phyloP scores from a whole-genome alignment of 2,329 filamentous ascomycete species.

The Aspergillus felis region DNA sequence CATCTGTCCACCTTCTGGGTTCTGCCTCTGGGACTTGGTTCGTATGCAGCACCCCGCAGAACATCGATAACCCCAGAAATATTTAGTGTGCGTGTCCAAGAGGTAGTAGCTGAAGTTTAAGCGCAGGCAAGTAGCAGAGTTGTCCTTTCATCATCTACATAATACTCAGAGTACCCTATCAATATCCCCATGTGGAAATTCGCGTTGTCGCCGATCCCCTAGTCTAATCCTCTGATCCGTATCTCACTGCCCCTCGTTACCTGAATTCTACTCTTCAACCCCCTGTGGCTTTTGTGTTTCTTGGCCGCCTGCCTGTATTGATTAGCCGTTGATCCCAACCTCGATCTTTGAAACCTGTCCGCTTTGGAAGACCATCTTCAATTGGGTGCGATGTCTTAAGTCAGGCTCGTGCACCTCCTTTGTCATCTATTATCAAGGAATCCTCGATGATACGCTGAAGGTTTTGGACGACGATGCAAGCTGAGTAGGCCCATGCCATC shows the following conservation, averaged over 20 bases:
- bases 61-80: background rate
- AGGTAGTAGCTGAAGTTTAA: background rate
- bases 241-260: background rate
- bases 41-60: background rate
- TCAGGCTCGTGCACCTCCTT: slow-evolving; percentile 1
- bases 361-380: background rate
- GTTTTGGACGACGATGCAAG: slow-evolving; percentile 14
- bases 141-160: background rate
- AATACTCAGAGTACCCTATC: background rate
- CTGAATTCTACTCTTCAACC: background rate
- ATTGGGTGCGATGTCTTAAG: slow-evolving; percentile 9
- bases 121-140: background rate
- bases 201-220: background rate
- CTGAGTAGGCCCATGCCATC: slow-evolving; percentile 9
- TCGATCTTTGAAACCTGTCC: background rate
- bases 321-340: background rate
- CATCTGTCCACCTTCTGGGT: background rate
- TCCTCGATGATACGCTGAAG: slow-evolving; percentile 6
- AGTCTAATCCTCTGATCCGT: background rate
- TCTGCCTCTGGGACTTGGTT: background rate
- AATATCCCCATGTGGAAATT: background rate
- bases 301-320: background rate
- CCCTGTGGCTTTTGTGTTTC: background rate
- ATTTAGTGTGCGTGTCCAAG: background rate
- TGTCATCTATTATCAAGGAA: slow-evolving; percentile 2